Evolutionary conservation across 805 yeast species (phyloP).

Genomic region (Spathaspora passalidarum): DNA sequence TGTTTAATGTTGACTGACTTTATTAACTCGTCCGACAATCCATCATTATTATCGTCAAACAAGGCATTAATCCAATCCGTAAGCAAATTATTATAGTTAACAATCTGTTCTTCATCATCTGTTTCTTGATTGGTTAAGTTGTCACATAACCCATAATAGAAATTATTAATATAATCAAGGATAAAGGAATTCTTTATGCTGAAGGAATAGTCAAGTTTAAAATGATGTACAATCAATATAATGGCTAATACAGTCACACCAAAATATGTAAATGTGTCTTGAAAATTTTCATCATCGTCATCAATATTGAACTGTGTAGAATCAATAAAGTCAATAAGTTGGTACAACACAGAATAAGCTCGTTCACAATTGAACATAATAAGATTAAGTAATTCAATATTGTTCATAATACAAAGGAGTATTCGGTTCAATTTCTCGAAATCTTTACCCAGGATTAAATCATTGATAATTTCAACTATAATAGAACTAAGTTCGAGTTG

Average conservation of each 20-base stretch:
- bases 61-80: conserved; percentile 77
- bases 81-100: conserved; percentile 31
- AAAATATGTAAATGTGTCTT: conserved; percentile 66
- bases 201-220: conserved; percentile 25
- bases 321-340: conserved; percentile 52
- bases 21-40: conserved; percentile 81
- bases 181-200: conserved; percentile 27
- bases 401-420: conserved; percentile 48
- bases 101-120: conserved; percentile 23
- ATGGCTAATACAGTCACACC: conserved; percentile 52
- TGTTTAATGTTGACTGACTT: conserved; percentile 64
- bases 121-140: conserved; percentile 21
- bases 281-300: conserved; percentile 58
- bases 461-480: conserved; percentile 18
- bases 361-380: conserved; percentile 39
- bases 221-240: conserved; percentile 22
- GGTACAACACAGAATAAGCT: conserved; percentile 44
- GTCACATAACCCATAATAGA: conserved; percentile 28
- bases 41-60: conserved; percentile 63
- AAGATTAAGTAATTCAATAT: conserved; percentile 35
- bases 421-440: conserved; percentile 41
- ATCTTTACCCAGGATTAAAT: conserved; percentile 23
- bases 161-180: conserved; percentile 31
- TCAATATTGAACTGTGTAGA: conserved; percentile 33
- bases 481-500: conserved; percentile 23